Evolutionary conservation across 2,329 filamentous ascomycete species (phyloP).

Genomic region (Alternaria conjuncta): DNA sequence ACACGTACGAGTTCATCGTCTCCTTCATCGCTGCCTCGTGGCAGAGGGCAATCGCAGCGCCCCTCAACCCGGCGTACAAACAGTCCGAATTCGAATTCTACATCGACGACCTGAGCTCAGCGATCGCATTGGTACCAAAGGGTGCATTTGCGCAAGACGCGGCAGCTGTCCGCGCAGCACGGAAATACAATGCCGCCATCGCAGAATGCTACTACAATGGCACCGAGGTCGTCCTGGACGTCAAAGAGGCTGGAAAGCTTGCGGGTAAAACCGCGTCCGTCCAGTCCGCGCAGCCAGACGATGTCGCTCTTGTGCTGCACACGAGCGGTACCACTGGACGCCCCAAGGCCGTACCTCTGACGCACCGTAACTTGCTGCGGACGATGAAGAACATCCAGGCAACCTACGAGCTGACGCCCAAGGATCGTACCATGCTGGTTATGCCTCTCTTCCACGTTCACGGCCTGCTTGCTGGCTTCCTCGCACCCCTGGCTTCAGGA

Average conservation of each 20-base stretch:
- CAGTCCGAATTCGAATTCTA: conserved; percentile 92
- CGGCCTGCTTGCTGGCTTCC: conserved; percentile 81
- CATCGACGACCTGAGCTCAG: conserved; percentile 84
- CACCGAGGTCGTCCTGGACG: conserved; percentile 73
- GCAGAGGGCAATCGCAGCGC: conserved; percentile 83
- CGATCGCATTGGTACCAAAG: conserved; percentile 75
- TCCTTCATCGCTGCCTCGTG: conserved; percentile 85
- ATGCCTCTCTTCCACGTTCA: conserved; percentile 94
- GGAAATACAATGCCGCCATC: conserved; percentile 81
- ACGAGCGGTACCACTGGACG: conserved; percentile 85
- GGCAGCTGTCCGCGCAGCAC: conserved; percentile 76
- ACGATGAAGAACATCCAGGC: conserved; percentile 84
- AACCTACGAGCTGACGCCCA: conserved; percentile 74
- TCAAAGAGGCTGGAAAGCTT: conserved; percentile 77
- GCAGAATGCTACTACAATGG: conserved; percentile 85
- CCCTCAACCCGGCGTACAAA: conserved; percentile 88
- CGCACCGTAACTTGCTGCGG: conserved; percentile 78
- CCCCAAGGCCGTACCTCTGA: conserved; percentile 81
- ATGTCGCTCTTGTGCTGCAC: conserved; percentile 81
- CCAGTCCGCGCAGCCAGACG: conserved; percentile 70
- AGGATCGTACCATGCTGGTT: conserved; percentile 82
- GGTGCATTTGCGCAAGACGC: conserved; percentile 71
- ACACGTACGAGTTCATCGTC: conserved; percentile 88
- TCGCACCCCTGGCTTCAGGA: conserved; percentile 76
- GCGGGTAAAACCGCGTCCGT: conserved; percentile 57